Conservation (phyloP, 1,139 yeast species). For the Protomyces gravidus region DNA sequence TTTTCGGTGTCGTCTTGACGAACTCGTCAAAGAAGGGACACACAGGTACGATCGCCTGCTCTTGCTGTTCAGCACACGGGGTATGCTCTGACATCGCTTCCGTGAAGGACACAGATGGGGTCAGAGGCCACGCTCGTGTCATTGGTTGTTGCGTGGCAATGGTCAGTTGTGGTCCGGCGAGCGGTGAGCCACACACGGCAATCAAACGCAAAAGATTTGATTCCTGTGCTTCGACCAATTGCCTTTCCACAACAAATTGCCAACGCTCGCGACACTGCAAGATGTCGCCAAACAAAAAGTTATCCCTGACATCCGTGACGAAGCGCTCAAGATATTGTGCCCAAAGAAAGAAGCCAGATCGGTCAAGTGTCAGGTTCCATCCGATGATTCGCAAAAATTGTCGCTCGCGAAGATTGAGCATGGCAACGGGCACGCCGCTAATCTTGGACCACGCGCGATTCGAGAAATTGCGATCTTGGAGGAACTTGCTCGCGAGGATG, state of each 20-base stretch:
- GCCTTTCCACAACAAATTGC: constrained; percentile 1
- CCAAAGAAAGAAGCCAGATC: constrained; percentile 10
- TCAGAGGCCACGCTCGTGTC: not conserved
- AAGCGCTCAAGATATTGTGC: constrained; percentile 11
- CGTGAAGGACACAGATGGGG: not conserved
- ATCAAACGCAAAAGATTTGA: not conserved
- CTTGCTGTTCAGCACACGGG: not conserved
- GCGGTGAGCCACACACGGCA: constrained; percentile 6
- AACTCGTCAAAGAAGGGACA: constrained; percentile 27
- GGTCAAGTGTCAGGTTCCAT: constrained; percentile 15
- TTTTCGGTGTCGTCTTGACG: constrained; percentile 10
- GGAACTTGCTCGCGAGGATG: constrained; percentile 66
- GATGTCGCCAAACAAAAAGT: constrained; percentile 7
- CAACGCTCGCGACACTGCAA: constrained; percentile 7
- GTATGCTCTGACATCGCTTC: not conserved
- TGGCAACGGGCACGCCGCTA: constrained; percentile 54
- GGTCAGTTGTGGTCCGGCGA: constrained; percentile 9
- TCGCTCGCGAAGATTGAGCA: constrained; percentile 53
- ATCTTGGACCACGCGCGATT: constrained; percentile 72
- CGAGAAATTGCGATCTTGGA: constrained; percentile 67
- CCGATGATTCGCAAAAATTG: constrained; percentile 44
- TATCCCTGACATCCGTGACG: constrained; percentile 9
- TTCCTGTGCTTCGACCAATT: constrained; percentile 2
- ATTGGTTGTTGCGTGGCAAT: not conserved
- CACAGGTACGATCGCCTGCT: not conserved